Evolutionary conservation across 2,329 filamentous ascomycete genomes (phyloP), one percentile per base, ranked within the genome.

Genomic region (Cordyceps tenuipes): DNA sequence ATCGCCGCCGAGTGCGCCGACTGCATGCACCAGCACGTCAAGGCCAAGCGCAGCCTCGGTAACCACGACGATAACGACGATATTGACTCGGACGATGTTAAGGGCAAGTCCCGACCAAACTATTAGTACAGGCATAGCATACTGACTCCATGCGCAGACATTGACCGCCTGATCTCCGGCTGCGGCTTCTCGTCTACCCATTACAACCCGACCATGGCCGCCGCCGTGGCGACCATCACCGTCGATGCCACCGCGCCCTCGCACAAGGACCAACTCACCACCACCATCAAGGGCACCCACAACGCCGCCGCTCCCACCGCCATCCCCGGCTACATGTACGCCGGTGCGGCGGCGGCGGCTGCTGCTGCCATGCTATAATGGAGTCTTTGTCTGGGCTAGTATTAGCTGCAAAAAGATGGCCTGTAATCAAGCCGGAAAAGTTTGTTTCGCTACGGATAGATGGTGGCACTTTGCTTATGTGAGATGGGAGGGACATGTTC

Each of bases 1-100:
- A 64, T 76, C 53, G 69, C 73, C 19, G 71, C 66, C 3, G 68
- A 74, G 21, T 77, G 75, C 62, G 68, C 70, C 55, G 69, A 68
- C 58, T 77, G 75, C 62, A 71, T 77, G 62, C 65, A 66, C 39
- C 69, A 75, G 67, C 71, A 70, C 61, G 53, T 60, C 51, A 56
- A 57, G 47, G 50, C 51, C 55, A 62, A 61, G 57, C 60, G 64
- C 19, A 36, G 49, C 29, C 44, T 56, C 26, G 59, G 64, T 17
- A 51, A 66, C 34, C 61, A 68, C 31, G 57, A 62, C 44, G 58
- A 62, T 44, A 47, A 60, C 39, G 57, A 61, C 19, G 60, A 64
- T 34, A 60, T 60, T 55, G 60, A 61, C 34, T 43, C 54, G 23
- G 61, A 63, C 41, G 65, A 63, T 26, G 46, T 66, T n/a, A 53